Percentiles rank a stretch among this genome's conserved stretches.
These are phyloP conservation scores for Arxiozyma bovina DNA, from an alignment of 1,139 yeast species.

Conservation along the genomic window DNA sequence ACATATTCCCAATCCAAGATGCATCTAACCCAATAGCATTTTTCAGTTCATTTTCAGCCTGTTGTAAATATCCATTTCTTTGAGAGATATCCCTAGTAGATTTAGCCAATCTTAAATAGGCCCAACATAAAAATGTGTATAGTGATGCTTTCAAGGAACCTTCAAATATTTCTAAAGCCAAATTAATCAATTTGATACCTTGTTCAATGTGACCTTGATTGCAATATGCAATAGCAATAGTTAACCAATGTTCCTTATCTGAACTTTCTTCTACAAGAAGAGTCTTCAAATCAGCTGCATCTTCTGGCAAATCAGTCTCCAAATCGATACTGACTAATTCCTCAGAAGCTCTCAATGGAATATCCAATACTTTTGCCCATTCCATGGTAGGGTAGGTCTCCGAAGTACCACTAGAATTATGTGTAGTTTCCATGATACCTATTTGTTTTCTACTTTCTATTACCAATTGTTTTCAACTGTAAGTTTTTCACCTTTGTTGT, in stretches of 20 bases:
- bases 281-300: conserved; percentile 70
- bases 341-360: conserved; percentile 57
- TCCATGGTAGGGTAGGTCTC: conserved; percentile 28
- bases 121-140: conserved; percentile 66
- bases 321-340: conserved; percentile 65
- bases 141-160: conserved; percentile 45
- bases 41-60: conserved; percentile 33
- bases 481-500: no score
- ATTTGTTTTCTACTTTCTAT: conserved; percentile 10
- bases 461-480: conserved; percentile 6
- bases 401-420: not conserved
- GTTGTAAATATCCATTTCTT: conserved; percentile 25
- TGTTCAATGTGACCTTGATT: conserved; percentile 50
- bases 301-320: conserved; percentile 74
- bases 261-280: conserved; percentile 74
- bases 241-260: conserved; percentile 70
- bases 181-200: conserved; percentile 54
- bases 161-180: conserved; percentile 45
- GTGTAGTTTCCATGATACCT: not conserved
- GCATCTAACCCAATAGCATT: conserved; percentile 36
- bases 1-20: conserved; percentile 40
- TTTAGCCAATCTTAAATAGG: conserved; percentile 47
- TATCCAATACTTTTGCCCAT: conserved; percentile 39
- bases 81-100: conserved; percentile 28
- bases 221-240: conserved; percentile 74